A percentile compares a stretch with the other conserved stretches of the same genome.
Conservation (phyloP, 768 basidiomycete genomes). For the Mycena leptocephala region DNA sequence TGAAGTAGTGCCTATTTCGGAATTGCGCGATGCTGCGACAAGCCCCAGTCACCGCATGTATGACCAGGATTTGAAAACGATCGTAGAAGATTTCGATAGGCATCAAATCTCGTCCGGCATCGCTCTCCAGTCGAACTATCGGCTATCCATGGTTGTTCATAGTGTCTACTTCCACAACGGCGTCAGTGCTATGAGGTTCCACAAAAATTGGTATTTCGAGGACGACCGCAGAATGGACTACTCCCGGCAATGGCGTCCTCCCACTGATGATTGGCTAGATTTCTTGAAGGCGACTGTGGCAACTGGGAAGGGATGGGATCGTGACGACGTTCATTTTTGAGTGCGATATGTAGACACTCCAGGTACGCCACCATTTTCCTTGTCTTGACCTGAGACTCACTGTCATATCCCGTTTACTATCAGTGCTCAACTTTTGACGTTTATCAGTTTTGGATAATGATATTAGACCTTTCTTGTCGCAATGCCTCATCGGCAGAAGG, state of each 20-base stretch:
- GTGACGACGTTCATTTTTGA: conserved; percentile 8
- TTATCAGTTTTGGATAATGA: background rate
- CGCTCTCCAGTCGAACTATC: background rate
- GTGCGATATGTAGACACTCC: background rate
- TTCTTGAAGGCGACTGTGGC: conserved; percentile 17
- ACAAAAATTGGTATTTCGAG: conserved; percentile 23
- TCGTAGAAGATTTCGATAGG: conserved; percentile 6
- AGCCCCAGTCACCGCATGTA: conserved; percentile 10
- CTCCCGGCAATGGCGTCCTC: conserved; percentile 19
- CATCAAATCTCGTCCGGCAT: background rate
- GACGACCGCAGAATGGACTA: conserved; percentile 15
- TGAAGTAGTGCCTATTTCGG: conserved; percentile 9
- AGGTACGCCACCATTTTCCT: background rate
- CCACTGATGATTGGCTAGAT: conserved; percentile 16
- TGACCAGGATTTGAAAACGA: background rate
- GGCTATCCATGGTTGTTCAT: conserved; percentile 17
- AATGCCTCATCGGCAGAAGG: background rate
- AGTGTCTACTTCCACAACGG: conserved; percentile 17
- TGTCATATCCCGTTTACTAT: background rate
- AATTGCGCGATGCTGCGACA: conserved; percentile 4
- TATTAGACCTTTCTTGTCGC: background rate
- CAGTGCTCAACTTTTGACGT: background rate
- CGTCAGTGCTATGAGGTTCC: background rate
- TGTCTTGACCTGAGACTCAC: no score
- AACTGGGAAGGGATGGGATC: conserved; percentile 22